A percentile compares a stretch with the other conserved stretches of the same genome.
Evolutionary conservation across 2,329 filamentous ascomycete genomes (phyloP).

Genomic region (Talaromyces albobiverticillius): DNA sequence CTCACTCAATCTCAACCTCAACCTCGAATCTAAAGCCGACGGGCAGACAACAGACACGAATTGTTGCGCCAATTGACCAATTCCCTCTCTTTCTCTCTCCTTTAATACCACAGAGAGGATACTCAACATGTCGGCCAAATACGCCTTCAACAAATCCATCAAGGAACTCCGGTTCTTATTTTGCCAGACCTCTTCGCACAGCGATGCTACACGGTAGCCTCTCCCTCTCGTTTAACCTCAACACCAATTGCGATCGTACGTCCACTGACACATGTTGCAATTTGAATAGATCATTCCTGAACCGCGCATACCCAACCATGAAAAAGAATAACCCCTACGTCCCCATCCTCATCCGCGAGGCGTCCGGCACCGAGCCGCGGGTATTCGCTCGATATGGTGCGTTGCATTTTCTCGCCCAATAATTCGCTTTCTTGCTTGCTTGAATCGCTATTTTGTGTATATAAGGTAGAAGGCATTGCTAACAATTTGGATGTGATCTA

Average conservation of each 20-base stretch:
- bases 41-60: too few relatives aligned
- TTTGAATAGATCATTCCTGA: conserved; percentile 73
- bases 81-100: not conserved
- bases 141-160: conserved; percentile 81
- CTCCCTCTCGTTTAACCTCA: not conserved
- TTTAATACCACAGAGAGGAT: not conserved
- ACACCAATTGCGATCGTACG: not conserved
- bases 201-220: conserved; percentile 77
- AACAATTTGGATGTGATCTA: conserved; percentile 18
- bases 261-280: too few relatives aligned
- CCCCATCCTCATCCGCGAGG: conserved; percentile 94
- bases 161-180: conserved; percentile 97
- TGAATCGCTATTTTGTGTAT: not conserved
- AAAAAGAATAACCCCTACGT: conserved; percentile 97
- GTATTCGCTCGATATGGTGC: conserved; percentile 91
- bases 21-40: not conserved
- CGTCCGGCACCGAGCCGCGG: conserved; percentile 75
- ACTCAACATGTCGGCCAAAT: conserved; percentile 78
- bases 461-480: not conserved
- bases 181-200: conserved; percentile 90
- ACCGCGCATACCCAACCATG: conserved; percentile 92
- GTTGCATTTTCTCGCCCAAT: too few relatives aligned
- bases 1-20: not conserved
- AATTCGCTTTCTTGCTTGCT: too few relatives aligned
- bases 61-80: not conserved